Percentiles rank a stretch among this genome's conserved stretches.
Conservation (phyloP, 257 asterid genomes). For the Jaltomata sinuosa region DNA sequence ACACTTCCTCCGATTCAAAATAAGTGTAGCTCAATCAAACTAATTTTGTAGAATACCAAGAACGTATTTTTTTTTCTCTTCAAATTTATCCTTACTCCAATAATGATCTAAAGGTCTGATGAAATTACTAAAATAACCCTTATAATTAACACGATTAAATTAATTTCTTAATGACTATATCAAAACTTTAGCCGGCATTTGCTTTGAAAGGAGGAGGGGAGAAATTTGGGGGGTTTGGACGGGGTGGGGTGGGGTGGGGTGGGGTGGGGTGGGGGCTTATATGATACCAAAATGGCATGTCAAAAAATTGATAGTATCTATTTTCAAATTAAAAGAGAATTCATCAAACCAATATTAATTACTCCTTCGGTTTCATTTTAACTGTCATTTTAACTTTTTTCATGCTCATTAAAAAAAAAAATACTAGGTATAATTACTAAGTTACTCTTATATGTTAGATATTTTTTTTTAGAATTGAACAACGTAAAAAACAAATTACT, state of each 20-base stretch:
- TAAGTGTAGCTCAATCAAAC: not conserved
- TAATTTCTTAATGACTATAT: not conserved
- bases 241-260: no score
- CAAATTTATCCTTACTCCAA: not conserved
- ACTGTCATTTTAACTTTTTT: no score
- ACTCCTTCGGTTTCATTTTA: not conserved
- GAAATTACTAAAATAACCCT: not conserved
- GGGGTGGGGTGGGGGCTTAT: not conserved
- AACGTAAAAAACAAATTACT: not conserved
- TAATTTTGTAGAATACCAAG: no score
- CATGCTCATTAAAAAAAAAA: no score
- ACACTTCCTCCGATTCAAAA: not conserved
- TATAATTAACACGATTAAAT: not conserved
- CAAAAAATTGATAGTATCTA: not conserved
- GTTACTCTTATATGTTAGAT: not conserved
- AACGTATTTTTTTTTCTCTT: no score
- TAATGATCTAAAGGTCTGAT: not conserved
- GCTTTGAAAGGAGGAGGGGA: not conserved
- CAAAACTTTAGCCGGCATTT: not conserved
- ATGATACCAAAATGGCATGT: not conserved
- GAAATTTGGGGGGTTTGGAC: no score
- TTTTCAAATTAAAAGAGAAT: not conserved
- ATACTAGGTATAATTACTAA: not conserved
- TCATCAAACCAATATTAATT: not conserved
- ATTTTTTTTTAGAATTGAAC: not conserved